phyloP scores from a whole-genome alignment of 306 rosid species.

The Malus orientalis region DNA sequence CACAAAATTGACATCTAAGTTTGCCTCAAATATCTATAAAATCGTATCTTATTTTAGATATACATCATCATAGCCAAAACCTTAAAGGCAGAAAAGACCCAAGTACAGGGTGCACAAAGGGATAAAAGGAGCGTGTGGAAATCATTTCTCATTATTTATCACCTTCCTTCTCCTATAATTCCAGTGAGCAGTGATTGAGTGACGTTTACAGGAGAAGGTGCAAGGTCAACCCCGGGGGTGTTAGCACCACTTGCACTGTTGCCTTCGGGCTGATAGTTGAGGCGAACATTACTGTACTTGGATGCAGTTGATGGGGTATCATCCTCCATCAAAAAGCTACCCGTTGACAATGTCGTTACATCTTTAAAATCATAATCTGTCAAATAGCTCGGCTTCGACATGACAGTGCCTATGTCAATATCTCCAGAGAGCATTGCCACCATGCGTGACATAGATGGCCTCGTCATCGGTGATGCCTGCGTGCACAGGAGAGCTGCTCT shows the following conservation, averaged over 20 bases:
- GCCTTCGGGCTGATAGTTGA: background rate
- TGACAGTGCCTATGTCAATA: background rate
- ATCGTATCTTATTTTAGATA: background rate
- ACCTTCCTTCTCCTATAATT: slow-evolving; percentile 16
- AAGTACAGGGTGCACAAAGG: background rate
- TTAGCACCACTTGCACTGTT: background rate
- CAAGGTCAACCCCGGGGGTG: background rate
- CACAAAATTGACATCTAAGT: too few relatives aligned
- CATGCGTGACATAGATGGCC: slow-evolving; percentile 25
- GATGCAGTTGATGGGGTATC: background rate
- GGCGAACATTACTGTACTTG: background rate
- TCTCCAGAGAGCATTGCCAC: slow-evolving; percentile 23
- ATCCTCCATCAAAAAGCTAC: background rate
- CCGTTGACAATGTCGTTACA: background rate
- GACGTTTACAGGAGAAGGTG: slow-evolving; percentile 3
- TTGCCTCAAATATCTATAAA: background rate
- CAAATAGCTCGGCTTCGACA: slow-evolving; percentile 22
- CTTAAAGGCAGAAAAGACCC: background rate
- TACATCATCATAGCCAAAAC: background rate
- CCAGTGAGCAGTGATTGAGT: background rate
- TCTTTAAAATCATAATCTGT: slow-evolving; percentile 17
- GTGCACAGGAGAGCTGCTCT: slow-evolving; percentile 17
- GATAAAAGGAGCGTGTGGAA: too few relatives aligned
- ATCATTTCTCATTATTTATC: background rate
- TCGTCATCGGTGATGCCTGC: slow-evolving; percentile 12